Evolutionary conservation across 2,329 filamentous ascomycete genomes (phyloP).

Genomic region (Aspergillus hortae): DNA sequence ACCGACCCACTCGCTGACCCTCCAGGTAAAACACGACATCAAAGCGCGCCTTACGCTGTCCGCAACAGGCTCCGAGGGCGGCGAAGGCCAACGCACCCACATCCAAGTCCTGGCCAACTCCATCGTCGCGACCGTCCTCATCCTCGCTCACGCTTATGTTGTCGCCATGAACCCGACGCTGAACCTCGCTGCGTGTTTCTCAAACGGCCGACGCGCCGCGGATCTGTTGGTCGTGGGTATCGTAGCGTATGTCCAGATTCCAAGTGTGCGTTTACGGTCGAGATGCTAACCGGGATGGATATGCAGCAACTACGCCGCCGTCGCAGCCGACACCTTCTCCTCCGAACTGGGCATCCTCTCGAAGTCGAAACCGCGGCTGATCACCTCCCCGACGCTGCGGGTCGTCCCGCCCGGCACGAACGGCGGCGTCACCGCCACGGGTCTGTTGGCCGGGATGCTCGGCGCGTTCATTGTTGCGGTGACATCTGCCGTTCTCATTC

Average conservation of each 20-base stretch:
- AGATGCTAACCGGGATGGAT: background rate
- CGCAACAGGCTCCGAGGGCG: slow-evolving; percentile 65
- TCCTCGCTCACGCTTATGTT: slow-evolving; percentile 49
- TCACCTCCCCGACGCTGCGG: slow-evolving; percentile 73
- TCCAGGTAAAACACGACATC: slow-evolving; percentile 76
- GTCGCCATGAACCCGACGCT: slow-evolving; percentile 20
- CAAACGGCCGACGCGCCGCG: slow-evolving; percentile 26
- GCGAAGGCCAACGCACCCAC: slow-evolving; percentile 78
- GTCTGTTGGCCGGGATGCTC: slow-evolving; percentile 68
- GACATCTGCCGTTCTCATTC: slow-evolving; percentile 64
- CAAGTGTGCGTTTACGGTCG: background rate
- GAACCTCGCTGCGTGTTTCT: slow-evolving; percentile 34
- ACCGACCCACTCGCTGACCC: background rate
- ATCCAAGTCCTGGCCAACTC: slow-evolving; percentile 92
- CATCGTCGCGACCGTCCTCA: slow-evolving; percentile 66
- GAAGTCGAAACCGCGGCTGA: slow-evolving; percentile 69
- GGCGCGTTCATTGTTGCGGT: slow-evolving; percentile 70
- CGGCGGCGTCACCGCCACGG: slow-evolving; percentile 77
- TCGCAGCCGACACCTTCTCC: slow-evolving; percentile 89
- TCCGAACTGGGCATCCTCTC: slow-evolving; percentile 93
- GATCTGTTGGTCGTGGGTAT: slow-evolving; percentile 40
- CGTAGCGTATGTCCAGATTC: slow-evolving; percentile 32
- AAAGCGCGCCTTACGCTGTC: slow-evolving; percentile 80
- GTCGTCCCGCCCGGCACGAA: slow-evolving; percentile 89
- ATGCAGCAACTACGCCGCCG: slow-evolving; percentile 74